Percentiles rank a stretch among this genome's conserved stretches.
Conservation (phyloP, 2,329 filamentous ascomycete genomes). For the Purpureocillium lavendulum region DNA sequence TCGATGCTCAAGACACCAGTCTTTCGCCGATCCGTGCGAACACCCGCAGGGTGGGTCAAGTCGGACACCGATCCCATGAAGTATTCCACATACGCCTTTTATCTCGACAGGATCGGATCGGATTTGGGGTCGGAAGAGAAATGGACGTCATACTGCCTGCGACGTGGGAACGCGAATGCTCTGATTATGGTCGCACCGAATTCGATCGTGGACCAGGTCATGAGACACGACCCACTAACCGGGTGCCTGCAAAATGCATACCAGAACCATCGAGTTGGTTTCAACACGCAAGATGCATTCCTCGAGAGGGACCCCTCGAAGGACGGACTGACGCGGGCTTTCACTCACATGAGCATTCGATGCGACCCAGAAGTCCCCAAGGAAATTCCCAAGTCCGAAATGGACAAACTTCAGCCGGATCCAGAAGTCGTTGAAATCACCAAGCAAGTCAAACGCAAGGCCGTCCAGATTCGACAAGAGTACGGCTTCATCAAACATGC, state of each 20-base stretch:
- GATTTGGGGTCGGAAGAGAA: constrained; percentile 6
- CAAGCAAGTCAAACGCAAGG: neutral
- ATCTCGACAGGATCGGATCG: constrained; percentile 5
- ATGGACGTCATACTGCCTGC: neutral
- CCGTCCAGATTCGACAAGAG: neutral
- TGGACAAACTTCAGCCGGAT: constrained; percentile 3
- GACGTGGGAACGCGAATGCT: constrained; percentile 4
- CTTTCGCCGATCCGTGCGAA: constrained; percentile 2
- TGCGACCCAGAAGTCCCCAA: constrained; percentile 4
- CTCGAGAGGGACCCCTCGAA: neutral
- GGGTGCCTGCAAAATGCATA: constrained; percentile 5
- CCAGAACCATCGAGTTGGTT: constrained; percentile 3
- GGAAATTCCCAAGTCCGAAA: constrained; percentile 4
- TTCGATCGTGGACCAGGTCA: constrained; percentile 5
- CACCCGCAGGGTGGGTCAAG: constrained; percentile 3
- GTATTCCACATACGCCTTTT: constrained; percentile 6
- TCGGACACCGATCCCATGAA: constrained; percentile 5
- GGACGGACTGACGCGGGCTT: constrained; percentile 3
- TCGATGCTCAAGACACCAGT: constrained; percentile 6
- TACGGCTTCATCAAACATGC: neutral
- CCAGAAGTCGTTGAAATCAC: neutral
- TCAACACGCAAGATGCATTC: constrained; percentile 5
- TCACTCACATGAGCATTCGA: constrained; percentile 6
- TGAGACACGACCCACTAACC: constrained; percentile 5
- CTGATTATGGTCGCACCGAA: constrained; percentile 5